Evolutionary conservation across 2,329 filamentous ascomycete species (phyloP), one percentile per base, ranked within the genome.

Genomic region (Claviceps digitariae): DNA sequence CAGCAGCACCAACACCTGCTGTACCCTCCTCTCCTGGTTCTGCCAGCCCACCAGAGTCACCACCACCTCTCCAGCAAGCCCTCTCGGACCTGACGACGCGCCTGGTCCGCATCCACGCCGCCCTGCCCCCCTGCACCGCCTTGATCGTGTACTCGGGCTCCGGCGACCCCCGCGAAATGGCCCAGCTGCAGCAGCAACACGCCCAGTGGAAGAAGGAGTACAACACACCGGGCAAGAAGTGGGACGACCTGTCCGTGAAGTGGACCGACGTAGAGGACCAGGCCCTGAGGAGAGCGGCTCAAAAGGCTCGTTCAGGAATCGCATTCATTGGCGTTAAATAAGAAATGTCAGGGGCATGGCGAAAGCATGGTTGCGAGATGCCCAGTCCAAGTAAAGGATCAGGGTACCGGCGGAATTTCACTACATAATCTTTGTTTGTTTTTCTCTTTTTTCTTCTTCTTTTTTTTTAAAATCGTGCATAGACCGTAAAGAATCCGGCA

Each of bases 211-310:
- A 76, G 63, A 75, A 74, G 59, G 82, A 86, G 66, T 85, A 82
- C 64, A 81, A 82, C 64, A 76, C 75, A 9, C 76, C 76, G 0
- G 77, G 79, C 13, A 77, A 72, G 57, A 83, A 83, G 59, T 86
- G 82, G 82, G 81, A 86, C 64, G 68, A 83, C 57, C 69, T 86
- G 38, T 79, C 74, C 59, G 79, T 86, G 54, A 75, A 79, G 65
- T 86, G 83, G 83, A 85, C 82, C 10, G 82, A 85, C 60, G 69
- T 66, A 0, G 83, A 86, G 66, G 79, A 83, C 47, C 80, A 85
- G 68, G 77, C 74, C 40, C 69, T 86, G 58, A 77, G 72, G 61
- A 73, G 69, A 61, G 82, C 82, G 0, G 76, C 77, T 20, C 70
- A 70, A 51, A 69, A 69, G 48, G 82, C 83, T 9, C 73, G 82